Base-by-base conservation (phyloP, 208 protist genomes). In the Angomonas deanei region DNA sequence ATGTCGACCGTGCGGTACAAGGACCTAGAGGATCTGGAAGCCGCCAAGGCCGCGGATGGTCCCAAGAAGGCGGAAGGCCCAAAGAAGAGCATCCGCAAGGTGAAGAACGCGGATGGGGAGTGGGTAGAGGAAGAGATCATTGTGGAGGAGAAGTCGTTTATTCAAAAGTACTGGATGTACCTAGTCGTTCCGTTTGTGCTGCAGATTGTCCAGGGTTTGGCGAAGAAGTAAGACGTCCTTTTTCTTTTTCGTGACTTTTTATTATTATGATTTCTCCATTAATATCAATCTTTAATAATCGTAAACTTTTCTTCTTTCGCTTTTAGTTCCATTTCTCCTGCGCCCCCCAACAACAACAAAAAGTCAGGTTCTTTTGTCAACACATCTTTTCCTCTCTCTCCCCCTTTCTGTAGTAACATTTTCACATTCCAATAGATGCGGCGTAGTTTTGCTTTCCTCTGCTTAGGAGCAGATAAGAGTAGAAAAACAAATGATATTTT, bases 151-250 rank as follows among this genome's bases (percentile, higher is more conserved):
- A 78, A 80, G 23, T 73, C 80, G 24, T 96, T 96, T 61, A 50
- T 96, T 23, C 76, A 92, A 66, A 96, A 93, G 85, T 96, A 96
- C 71, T 92, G 90, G 85, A 76, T 87, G 63, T 93, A 88, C 64
- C 36, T 96, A 17, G 71, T 87, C 17, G 36, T 92, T 8, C 75
- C 78, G 3, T 61, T 93, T 55, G 76, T 61, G 59, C 69, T 93
- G 63, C 84, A 78, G 26, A 8, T 96, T 17, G 27, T 92, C 11
- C 83, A 90, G 33, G 15, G 15, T 42, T 63, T 53, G 15, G 36
- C 46, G 19, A 64, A 64, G 50, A 64, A 55, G 19, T 64, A 53
- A 55, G 8, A 47, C 33, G 15, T 48, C 17, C 59, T 53, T n/a
- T 61, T 57, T 54, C 21, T 27, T 39, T 58, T 31, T 75, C 60